phyloP scores from a whole-genome alignment of 1,139 yeast genomes.

The Magnusiomyces clavatus region DNA sequence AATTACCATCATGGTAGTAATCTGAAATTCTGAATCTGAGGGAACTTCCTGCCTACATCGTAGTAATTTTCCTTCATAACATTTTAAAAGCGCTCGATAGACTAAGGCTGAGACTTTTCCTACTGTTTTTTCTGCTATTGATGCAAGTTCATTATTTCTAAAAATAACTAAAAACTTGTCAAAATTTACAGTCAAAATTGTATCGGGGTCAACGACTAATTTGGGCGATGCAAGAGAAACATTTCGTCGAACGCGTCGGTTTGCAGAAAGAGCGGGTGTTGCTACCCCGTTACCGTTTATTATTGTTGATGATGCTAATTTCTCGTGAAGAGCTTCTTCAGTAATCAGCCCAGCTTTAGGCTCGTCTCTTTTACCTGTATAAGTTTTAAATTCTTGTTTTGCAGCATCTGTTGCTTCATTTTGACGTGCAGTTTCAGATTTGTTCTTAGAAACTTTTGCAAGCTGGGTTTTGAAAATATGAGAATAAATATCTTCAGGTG shows the following conservation, averaged over 20 bases:
- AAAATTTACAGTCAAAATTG: constrained; percentile 57
- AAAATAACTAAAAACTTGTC: constrained; percentile 59
- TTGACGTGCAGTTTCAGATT: constrained; percentile 27
- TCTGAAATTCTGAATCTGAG: constrained; percentile 24
- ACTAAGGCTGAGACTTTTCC: constrained; percentile 64
- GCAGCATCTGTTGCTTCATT: constrained; percentile 43
- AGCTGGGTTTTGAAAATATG: constrained; percentile 21
- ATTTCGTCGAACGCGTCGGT: constrained; percentile 9
- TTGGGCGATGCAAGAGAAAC: constrained; percentile 6
- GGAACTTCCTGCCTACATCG: constrained; percentile 25
- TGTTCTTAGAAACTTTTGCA: constrained; percentile 16
- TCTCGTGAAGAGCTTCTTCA: constrained; percentile 22
- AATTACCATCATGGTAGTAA: constrained; percentile 30
- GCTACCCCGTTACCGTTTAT: constrained; percentile 20
- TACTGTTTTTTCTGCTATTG: constrained; percentile 56
- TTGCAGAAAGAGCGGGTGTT: constrained; percentile 5
- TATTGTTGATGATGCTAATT: constrained; percentile 28
- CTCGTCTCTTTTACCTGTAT: constrained; percentile 29
- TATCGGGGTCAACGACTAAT: constrained; percentile 23
- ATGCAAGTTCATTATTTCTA: constrained; percentile 56
- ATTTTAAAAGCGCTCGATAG: constrained; percentile 49
- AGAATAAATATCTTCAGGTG: constrained; percentile 29
- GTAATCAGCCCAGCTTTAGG: constrained; percentile 20
- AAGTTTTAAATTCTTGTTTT: constrained; percentile 37
- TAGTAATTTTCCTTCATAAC: constrained; percentile 42